Evolutionary conservation across 2,329 filamentous ascomycete species (phyloP).

Genomic region (Botrytis porri): DNA sequence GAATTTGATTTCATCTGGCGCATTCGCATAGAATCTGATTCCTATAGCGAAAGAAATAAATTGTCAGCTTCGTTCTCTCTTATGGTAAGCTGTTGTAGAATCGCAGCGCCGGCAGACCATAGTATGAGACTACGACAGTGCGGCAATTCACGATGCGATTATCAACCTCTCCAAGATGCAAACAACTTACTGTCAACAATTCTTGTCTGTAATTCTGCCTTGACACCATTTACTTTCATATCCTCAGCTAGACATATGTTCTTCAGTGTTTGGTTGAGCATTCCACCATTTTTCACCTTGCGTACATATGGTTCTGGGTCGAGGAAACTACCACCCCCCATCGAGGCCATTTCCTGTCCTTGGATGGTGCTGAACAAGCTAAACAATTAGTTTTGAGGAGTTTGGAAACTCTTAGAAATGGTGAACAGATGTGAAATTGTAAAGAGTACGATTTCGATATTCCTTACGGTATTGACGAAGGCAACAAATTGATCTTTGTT

Average conservation of each 20-base stretch:
- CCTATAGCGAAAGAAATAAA: constrained; percentile 24
- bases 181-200: constrained; percentile 68
- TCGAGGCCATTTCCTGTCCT: constrained; percentile 36
- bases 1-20: constrained; percentile 30
- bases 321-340: constrained; percentile 33
- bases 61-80: neutral
- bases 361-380: constrained; percentile 9
- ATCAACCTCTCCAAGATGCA: neutral
- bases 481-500: neutral
- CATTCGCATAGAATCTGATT: constrained; percentile 28
- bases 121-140: neutral
- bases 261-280: constrained; percentile 35
- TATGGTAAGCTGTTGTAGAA: neutral
- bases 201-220: constrained; percentile 75
- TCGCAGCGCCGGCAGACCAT: neutral
- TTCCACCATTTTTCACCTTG: constrained; percentile 30
- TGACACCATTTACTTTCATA: constrained; percentile 77
- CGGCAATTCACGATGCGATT: neutral
- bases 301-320: constrained; percentile 35
- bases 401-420: neutral
- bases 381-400: neutral
- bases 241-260: constrained; percentile 68
- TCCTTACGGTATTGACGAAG: neutral
- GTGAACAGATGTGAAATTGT: neutral
- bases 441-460: neutral